phyloP scores from a whole-genome alignment of 495 filamentous ascomycete species.

The Aspergillus baeticus region DNA sequence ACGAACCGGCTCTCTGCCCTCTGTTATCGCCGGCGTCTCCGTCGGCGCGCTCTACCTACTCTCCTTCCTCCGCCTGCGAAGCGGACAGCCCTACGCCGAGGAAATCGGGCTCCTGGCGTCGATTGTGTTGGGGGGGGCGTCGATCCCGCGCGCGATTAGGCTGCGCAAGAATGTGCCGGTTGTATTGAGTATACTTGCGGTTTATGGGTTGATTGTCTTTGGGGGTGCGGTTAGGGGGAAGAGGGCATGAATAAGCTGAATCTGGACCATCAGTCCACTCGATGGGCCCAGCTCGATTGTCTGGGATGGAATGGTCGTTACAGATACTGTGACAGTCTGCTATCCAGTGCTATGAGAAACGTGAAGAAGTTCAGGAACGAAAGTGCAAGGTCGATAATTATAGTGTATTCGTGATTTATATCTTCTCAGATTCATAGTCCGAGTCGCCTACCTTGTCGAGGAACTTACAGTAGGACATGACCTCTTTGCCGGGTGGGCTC shows the following conservation, averaged over 20 bases:
- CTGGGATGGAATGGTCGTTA: too few relatives aligned
- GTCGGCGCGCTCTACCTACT: constrained; percentile 68
- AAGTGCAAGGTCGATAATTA: neutral
- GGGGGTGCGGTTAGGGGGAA: constrained; percentile 48
- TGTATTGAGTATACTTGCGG: constrained; percentile 63
- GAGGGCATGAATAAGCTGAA: constrained; percentile 17
- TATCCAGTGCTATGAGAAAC: too few relatives aligned
- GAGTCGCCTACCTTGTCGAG: constrained; percentile 6
- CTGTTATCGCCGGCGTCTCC: constrained; percentile 74
- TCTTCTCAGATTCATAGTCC: neutral
- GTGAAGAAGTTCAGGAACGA: too few relatives aligned
- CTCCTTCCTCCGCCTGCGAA: constrained; percentile 32
- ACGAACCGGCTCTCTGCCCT: constrained; percentile 81
- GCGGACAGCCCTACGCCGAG: constrained; percentile 65
- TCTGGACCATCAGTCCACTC: neutral
- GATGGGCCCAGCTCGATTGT: neutral
- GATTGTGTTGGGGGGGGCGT: constrained; percentile 73
- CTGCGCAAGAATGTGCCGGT: constrained; percentile 73
- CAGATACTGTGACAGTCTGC: too few relatives aligned
- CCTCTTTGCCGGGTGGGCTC: neutral
- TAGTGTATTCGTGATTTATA: constrained; percentile 2
- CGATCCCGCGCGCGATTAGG: constrained; percentile 80
- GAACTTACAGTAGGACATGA: constrained; percentile 8
- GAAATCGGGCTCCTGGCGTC: constrained; percentile 79
- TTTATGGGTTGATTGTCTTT: constrained; percentile 67